phyloP scores from a whole-genome alignment of 2,329 filamentous ascomycete genomes.

The Botrytis sinoallii region DNA sequence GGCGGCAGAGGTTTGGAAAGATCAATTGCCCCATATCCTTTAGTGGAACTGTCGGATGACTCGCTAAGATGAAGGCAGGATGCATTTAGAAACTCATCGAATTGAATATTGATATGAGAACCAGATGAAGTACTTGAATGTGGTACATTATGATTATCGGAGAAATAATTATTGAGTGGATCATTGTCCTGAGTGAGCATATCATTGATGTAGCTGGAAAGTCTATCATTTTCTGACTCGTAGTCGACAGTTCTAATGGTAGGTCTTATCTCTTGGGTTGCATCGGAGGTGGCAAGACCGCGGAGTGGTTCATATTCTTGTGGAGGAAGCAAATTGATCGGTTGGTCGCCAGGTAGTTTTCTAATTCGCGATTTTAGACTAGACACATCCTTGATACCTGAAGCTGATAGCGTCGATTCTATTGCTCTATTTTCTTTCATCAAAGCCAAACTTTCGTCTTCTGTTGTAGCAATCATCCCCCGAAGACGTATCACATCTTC shows the following conservation, averaged over 20 bases:
- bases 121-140: neutral
- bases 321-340: neutral
- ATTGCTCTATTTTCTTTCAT: constrained; percentile 32
- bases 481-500: constrained; percentile 33
- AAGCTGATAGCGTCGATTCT: constrained; percentile 14
- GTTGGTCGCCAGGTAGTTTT: no score
- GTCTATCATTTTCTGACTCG: constrained; percentile 7
- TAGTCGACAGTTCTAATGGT: neutral
- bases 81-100: neutral
- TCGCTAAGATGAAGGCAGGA: constrained; percentile 2
- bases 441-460: constrained; percentile 24
- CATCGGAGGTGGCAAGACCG: neutral
- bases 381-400: neutral
- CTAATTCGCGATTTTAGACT: neutral
- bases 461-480: constrained; percentile 29
- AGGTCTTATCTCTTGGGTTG: neutral
- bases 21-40: neutral
- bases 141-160: neutral
- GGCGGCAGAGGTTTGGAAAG: constrained; percentile 12
- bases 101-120: neutral
- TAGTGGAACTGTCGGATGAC: neutral
- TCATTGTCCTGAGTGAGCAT: neutral
- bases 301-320: neutral
- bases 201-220: constrained; percentile 6
- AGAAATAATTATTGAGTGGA: neutral